Base-by-base conservation (phyloP, 306 rosid species). In the Prunus mira region DNA sequence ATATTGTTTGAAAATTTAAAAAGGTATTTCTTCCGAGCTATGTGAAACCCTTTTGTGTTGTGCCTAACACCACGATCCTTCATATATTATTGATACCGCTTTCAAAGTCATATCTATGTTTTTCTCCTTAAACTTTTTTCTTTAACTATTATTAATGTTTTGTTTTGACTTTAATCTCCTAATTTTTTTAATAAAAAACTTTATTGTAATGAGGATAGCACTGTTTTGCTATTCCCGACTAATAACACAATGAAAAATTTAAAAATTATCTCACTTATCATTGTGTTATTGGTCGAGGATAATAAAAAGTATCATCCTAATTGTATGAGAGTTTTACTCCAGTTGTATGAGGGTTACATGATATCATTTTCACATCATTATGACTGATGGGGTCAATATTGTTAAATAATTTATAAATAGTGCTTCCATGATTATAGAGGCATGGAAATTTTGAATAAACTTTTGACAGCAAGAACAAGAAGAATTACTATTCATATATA, bases 221-320 rank as follows among this genome's bases (percentile, higher is more conserved):
- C 0, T 30, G 34, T 30, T 30, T 30, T 4, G 34, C 5, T 30
- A 30, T 4, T 3, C 5, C 1, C 34, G 1, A 0, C 1, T 3
- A 30, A 30, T 30, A 30, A 30, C 34, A 4, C 5, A 30, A 0
- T 30, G 34, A 30, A 30, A 30, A 3, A 0, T 30, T 30, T 30
- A 30, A 30, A 30, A 34, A 2, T 1, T 34, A 34, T 34, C 8
- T 1, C 8, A 34, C 0, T 34, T 34, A 34, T 34, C 41, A 5
- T 34, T 34, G 8, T 34, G 8, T 34, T 34, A 34, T 34, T 34
- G 1, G 0, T 34, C 8, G 8, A 0, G 0, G 0, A 34, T 34
- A 34, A 2, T 5, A 34, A 34, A 34, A 34, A 5, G 8, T 34
- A 7, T 34, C 0, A 34, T 34, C 8, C 8, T 0, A 34, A 0